Evolutionary conservation across 1,284 basidiomycete species (phyloP), one percentile per base, ranked within the genome.

Genomic region (Ceratobasidium sp.): DNA sequence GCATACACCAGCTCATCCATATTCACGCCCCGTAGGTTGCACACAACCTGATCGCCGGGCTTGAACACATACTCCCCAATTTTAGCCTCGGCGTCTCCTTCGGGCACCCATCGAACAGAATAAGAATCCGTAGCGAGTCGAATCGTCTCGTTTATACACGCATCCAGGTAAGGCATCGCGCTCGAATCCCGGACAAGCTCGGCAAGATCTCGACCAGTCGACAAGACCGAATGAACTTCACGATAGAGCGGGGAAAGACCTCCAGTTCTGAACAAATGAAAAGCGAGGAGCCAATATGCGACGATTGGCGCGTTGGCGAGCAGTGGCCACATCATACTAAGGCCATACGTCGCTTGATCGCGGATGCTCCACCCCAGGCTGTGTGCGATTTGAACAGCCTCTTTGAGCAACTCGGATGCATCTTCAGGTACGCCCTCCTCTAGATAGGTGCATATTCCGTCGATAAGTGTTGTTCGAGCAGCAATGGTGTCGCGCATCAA

Each of bases 271-370:
- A 77, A 76, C 1, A 80, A 65, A 45, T 79, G 61, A 69, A 76
- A 76, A 14, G 76, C 61, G 9, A 79, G 55, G 10, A 76, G 59
- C 76, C 78, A 79, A 2, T 76, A 73, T 3, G 72, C 76, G 9
- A 77, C 77, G 72, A 61, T 78, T 4, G 75, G 77, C 6, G 76
- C 76, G 55, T 80, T 80, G 0, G 79, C 79, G 30, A 78, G 75
- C 3, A 78, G 50, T 6, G 77, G 77, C 77, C 77, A 78, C 28
- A 76, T 73, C 41, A 76, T 73, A 28, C 46, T 65, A 16, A 76
- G 55, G 14, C 76, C 48, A 23, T 64, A 57, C 9, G 75, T 64
- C 1, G 75, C 78, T 1, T 62, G 62, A 46, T 79, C 78, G 8
- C 72, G 23, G 1, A 64, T 52, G 43, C 64, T 73, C 72, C 76